These are phyloP conservation scores for Eleusine indica DNA, from an alignment of 176 grass and related monocot genomes.

Conservation along the genomic window DNA sequence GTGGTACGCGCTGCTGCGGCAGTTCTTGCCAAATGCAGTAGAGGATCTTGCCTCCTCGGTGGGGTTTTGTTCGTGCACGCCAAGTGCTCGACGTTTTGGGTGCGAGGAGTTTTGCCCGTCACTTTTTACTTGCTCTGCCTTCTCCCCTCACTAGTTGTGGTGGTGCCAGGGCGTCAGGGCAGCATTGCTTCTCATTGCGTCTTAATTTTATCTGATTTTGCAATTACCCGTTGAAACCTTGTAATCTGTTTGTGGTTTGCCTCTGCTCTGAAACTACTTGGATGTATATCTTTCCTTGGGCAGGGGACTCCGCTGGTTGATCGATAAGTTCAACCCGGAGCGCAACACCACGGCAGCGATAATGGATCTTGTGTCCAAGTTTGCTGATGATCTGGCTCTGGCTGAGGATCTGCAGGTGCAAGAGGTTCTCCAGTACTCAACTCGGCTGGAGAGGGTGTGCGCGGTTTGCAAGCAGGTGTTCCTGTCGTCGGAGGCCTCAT, in stretches of 20 bases:
- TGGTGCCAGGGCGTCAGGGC: not conserved
- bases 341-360: not conserved
- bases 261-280: not conserved
- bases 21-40: not conserved
- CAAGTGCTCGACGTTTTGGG: not conserved
- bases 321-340: not conserved
- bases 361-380: not conserved
- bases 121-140: not conserved
- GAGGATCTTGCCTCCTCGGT: not conserved
- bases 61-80: not conserved
- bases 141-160: not conserved
- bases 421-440: conserved; percentile 57
- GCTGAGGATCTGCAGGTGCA: conserved; percentile 62
- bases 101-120: not conserved
- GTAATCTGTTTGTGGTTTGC: not conserved
- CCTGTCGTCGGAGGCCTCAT: conserved; percentile 23
- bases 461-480: conserved; percentile 28
- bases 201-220: not conserved
- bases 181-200: not conserved
- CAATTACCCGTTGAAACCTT: not conserved
- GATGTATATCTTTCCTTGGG: not conserved
- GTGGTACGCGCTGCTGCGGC: not conserved
- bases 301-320: not conserved
- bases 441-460: not conserved
- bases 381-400: conserved; percentile 36